Percentiles rank a stretch among this genome's conserved stretches.
Evolutionary conservation across 805 yeast species (phyloP).

Genomic region (Starmera quercuum): DNA sequence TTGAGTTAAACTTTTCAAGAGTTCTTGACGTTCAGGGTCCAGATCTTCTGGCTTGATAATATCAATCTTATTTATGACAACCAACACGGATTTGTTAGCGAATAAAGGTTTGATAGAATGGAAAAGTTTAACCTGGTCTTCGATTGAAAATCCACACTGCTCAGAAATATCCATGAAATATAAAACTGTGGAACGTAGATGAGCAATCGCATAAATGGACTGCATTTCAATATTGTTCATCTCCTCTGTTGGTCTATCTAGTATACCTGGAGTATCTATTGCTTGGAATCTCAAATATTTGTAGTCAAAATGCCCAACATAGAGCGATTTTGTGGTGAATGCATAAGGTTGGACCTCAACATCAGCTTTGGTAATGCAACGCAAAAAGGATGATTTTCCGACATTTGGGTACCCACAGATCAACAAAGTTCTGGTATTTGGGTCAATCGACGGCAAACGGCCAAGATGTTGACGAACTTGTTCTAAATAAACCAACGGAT

Average conservation of each 20-base stretch:
- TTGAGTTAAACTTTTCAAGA: constrained; percentile 56
- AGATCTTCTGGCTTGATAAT: constrained; percentile 81
- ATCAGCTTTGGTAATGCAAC: constrained; percentile 93
- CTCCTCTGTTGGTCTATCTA: constrained; percentile 98
- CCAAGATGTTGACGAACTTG: constrained; percentile 99
- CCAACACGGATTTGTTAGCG: constrained; percentile 93
- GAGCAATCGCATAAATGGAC: constrained; percentile 97
- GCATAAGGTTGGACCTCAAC: constrained; percentile 99
- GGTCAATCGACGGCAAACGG: constrained; percentile 96
- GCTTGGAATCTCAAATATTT: constrained; percentile 97
- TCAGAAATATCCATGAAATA: constrained; percentile 98
- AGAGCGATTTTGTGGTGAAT: constrained; percentile 94
- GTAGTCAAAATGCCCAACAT: constrained; percentile 98
- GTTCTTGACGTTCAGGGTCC: constrained; percentile 62
- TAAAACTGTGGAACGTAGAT: constrained; percentile 89
- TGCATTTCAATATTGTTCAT: constrained; percentile 99
- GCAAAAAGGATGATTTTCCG: constrained; percentile 93
- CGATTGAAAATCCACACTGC: constrained; percentile 97
- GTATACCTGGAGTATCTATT: constrained; percentile 97
- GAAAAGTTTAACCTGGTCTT: constrained; percentile 95
- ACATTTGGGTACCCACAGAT: constrained; percentile 99
- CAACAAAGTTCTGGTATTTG: constrained; percentile 93
- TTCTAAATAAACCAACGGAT: constrained; percentile 86
- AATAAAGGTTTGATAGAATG: constrained; percentile 95
- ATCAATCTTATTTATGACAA: constrained; percentile 93